Base-by-base conservation (phyloP, 2,329 filamentous ascomycete genomes). In the Beauveria pseudobassiana region DNA sequence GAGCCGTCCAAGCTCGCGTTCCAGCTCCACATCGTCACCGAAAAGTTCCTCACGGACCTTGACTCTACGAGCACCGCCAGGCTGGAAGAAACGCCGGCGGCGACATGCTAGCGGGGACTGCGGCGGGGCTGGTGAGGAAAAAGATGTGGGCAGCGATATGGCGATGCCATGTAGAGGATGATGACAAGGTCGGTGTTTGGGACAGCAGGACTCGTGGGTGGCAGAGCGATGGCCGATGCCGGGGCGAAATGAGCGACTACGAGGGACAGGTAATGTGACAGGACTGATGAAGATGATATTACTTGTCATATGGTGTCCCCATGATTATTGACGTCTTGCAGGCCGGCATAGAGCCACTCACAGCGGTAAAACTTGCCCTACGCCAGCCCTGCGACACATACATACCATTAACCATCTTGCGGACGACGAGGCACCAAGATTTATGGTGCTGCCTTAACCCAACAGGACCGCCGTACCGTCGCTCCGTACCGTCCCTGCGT, bases 401-500 rank as follows among this genome's bases (percentile, higher is more conserved):
- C 8, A n/a, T 28, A 40, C 40, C 40, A 28, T 43, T n/a, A 2
- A 8, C 40, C 18, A 9, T 46, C 22, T 40, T 46, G 7, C 26
- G 43, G 7, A 48, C 2, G 1, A 38, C 5, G 5, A 57, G 42
- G 54, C 45, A 38, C 54, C 26, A 49, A 22, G 46, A 38, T 2
- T 49, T 14, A 18, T 28, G 28, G 3, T 38, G 16, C 28, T 56
- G 28, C 16, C 9, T 30, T 6, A 12, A 12, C 40, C 10, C 20
- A 6, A n/a, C 18, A 18, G 42, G 20, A 24, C 20, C 59, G 22
- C 63, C 64, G 26, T 28, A 43, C 4, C 59, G 63, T 28, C 55
- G 54, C 34, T 64, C 63, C 8, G 26, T 28, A 12, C 59, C 34
- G 43, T 64, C 63, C 16, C 59, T 58, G 22, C 64, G 63, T 18